phyloP scores from a whole-genome alignment of 1,284 basidiomycete species.

The Mycosarcoma maydis region DNA sequence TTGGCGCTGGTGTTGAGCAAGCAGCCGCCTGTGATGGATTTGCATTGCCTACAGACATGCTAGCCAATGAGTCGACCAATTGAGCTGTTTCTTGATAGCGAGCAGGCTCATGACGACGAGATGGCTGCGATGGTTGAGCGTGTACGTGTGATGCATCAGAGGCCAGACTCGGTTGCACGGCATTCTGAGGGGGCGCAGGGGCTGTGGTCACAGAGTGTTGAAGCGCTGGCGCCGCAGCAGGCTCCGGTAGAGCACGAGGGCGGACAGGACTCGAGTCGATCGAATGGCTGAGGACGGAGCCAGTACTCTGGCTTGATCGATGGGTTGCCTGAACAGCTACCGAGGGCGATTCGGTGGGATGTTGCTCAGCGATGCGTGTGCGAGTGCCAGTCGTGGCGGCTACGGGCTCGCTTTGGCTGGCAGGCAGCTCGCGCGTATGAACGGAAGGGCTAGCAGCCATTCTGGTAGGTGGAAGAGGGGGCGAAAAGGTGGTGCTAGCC shows the following conservation, averaged over 20 bases:
- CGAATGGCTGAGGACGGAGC: conserved; percentile 8
- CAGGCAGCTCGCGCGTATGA: conserved; percentile 12
- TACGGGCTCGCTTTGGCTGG: conserved; percentile 42
- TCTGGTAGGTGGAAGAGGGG: conserved; percentile 23
- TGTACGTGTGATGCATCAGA: neutral
- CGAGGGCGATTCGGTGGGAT: neutral
- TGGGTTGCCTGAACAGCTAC: neutral
- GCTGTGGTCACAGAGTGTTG: conserved; percentile 7
- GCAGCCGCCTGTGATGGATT: neutral
- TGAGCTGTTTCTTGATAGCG: conserved; percentile 17
- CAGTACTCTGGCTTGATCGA: conserved; percentile 31
- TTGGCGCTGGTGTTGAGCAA: neutral
- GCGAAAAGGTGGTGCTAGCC: conserved; percentile 40
- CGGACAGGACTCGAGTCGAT: conserved; percentile 4
- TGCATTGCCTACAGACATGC: conserved; percentile 13
- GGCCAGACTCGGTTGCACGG: conserved; percentile 3
- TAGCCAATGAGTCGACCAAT: conserved; percentile 25
- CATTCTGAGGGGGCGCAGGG: conserved; percentile 24
- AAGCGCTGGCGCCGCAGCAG: neutral
- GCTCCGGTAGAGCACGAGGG: neutral
- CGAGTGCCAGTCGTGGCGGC: conserved; percentile 6
- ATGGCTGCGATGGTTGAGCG: neutral
- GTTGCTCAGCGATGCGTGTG: neutral
- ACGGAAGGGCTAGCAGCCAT: conserved; percentile 12
- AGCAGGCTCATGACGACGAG: conserved; percentile 21